phyloP scores from a whole-genome alignment of 768 basidiomycete species.

The Tubosaeta brunneosetosa region DNA sequence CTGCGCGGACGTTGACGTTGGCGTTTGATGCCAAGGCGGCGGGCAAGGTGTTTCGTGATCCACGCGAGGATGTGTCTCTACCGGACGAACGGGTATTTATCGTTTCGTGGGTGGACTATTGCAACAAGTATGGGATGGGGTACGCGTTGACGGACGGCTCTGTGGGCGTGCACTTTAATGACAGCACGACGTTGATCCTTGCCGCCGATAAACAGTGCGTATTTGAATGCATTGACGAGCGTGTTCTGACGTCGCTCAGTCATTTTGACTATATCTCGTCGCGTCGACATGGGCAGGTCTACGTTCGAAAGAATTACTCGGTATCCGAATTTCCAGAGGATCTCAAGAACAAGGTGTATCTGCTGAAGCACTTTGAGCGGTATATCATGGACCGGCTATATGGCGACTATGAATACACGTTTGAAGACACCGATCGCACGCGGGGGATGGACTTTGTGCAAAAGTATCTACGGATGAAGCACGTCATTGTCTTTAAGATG shows the following conservation, averaged over 20 bases:
- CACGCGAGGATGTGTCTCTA: slow-evolving; percentile 49
- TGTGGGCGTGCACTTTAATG: slow-evolving; percentile 95
- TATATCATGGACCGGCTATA: slow-evolving; percentile 92
- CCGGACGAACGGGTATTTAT: slow-evolving; percentile 82
- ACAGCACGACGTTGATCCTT: slow-evolving; percentile 82
- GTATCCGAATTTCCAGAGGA: slow-evolving; percentile 73
- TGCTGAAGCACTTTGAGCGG: slow-evolving; percentile 88
- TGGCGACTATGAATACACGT: slow-evolving; percentile 81
- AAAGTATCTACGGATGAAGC: slow-evolving; percentile 94
- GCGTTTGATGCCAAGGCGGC: slow-evolving; percentile 68
- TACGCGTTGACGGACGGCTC: slow-evolving; percentile 95
- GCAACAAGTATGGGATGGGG: slow-evolving; percentile 99
- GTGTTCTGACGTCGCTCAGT: slow-evolving; percentile 35
- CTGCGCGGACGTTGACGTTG: slow-evolving; percentile 42
- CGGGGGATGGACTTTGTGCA: slow-evolving; percentile 95
- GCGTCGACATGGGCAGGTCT: slow-evolving; percentile 59
- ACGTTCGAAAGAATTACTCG: slow-evolving; percentile 66
- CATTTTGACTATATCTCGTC: slow-evolving; percentile 87
- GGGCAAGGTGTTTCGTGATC: slow-evolving; percentile 65
- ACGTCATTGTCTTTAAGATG: slow-evolving; percentile 94
- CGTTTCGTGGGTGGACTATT: slow-evolving; percentile 98
- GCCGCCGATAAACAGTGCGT: slow-evolving; percentile 83
- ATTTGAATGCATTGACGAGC: not conserved
- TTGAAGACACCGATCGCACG: slow-evolving; percentile 57
- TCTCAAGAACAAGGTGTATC: slow-evolving; percentile 85